Percentiles rank a stretch among this genome's conserved stretches.
phyloP scores from a whole-genome alignment of 768 basidiomycete genomes.

The Cystofilobasidium ferigula region DNA sequence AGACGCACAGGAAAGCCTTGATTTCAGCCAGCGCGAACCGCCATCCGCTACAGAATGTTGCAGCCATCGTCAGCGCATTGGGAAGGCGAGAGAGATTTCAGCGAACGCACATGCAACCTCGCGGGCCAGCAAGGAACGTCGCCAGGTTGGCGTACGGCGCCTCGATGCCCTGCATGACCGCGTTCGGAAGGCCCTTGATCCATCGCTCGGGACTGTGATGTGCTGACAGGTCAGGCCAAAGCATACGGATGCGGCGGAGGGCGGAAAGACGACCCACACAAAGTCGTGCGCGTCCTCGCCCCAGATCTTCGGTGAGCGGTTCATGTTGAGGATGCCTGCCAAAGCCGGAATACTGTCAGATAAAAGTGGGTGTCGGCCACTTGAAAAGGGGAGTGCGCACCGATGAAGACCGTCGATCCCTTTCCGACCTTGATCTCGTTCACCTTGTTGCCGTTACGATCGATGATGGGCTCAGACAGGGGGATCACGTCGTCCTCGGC shows the following conservation, averaged over 20 bases:
- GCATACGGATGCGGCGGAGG: background rate
- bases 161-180: slow-evolving; percentile 4
- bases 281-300: slow-evolving; percentile 72
- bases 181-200: background rate
- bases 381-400: slow-evolving; percentile 11
- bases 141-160: slow-evolving; percentile 17
- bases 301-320: slow-evolving; percentile 66
- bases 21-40: slow-evolving; percentile 26
- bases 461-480: slow-evolving; percentile 17
- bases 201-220: slow-evolving; percentile 23
- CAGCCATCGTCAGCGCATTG: no score
- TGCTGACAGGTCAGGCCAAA: background rate
- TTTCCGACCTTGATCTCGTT: slow-evolving; percentile 2
- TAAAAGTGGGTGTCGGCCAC: no score
- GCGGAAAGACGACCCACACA: slow-evolving; percentile 45
- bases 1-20: slow-evolving; percentile 16
- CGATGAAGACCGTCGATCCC: slow-evolving; percentile 8
- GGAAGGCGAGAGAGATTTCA: background rate
- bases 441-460: background rate
- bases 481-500: slow-evolving; percentile 18
- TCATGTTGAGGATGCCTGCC: slow-evolving; percentile 40
- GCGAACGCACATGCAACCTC: background rate
- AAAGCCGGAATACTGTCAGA: background rate
- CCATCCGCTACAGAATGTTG: slow-evolving; percentile 16
- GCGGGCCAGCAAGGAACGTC: slow-evolving; percentile 22